Evolutionary conservation across 306 rosid genomes (phyloP).

Genomic region (Medicago ruthenica): DNA sequence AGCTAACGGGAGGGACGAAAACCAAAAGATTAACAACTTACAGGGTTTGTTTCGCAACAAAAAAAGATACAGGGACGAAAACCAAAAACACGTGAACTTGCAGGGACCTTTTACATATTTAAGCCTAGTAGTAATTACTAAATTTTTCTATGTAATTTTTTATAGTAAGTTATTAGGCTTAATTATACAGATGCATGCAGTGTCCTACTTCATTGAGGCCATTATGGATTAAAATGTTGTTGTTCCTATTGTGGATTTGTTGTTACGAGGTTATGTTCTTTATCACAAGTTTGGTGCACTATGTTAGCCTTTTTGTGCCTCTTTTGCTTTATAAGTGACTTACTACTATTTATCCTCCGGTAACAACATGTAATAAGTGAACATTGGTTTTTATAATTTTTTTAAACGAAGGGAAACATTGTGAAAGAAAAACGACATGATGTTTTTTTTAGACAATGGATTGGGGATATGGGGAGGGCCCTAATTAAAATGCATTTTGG

Average conservation of each 20-base stretch:
- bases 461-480: too few relatives aligned
- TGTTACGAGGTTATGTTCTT: constrained; percentile 37
- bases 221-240: constrained; percentile 10
- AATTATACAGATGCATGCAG: constrained; percentile 39
- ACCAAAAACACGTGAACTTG: too few relatives aligned
- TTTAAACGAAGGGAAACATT: too few relatives aligned
- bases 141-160: constrained; percentile 17
- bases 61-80: too few relatives aligned
- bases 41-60: too few relatives aligned
- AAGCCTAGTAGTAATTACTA: not conserved
- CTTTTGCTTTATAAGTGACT: not conserved
- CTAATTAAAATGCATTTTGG: too few relatives aligned
- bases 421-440: too few relatives aligned
- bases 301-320: not conserved
- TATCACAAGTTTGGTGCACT: constrained; percentile 18
- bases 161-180: not conserved
- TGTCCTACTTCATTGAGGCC: constrained; percentile 36
- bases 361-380: not conserved
- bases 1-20: too few relatives aligned
- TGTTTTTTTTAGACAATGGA: too few relatives aligned
- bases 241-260: constrained; percentile 35
- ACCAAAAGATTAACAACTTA: too few relatives aligned
- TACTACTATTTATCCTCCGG: not conserved
- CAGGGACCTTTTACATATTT: too few relatives aligned
- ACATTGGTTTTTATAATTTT: too few relatives aligned